Evolutionary conservation across 768 basidiomycete genomes (phyloP).

Genomic region (Tricholoma flavovirens): DNA sequence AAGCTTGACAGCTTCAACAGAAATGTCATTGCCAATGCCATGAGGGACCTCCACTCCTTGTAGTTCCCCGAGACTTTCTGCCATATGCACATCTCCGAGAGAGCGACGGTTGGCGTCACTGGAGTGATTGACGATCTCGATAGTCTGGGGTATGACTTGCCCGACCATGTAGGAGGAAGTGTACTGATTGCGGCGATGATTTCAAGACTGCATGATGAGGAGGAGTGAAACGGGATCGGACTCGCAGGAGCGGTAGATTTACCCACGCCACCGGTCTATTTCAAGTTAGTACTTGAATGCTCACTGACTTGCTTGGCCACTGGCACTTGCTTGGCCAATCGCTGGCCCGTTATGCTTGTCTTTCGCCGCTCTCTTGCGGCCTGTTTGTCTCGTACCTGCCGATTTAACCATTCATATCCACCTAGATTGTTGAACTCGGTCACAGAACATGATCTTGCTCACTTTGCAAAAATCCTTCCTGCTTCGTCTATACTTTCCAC

Average conservation of each 20-base stretch:
- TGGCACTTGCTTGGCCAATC: too few relatives aligned
- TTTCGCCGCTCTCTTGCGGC: slow-evolving; percentile 17
- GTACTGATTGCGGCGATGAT: slow-evolving; percentile 3
- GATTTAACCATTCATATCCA: slow-evolving; percentile 18
- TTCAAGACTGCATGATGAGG: slow-evolving; percentile 1
- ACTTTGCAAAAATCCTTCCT: slow-evolving; percentile 64
- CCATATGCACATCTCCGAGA: slow-evolving; percentile 25
- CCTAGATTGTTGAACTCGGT: slow-evolving; percentile 39
- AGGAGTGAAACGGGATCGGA: slow-evolving; percentile 8
- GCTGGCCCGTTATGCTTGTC: slow-evolving; percentile 7
- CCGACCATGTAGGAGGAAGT: not conserved
- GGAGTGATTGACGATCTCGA: slow-evolving; percentile 30
- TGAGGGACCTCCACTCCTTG: slow-evolving; percentile 21
- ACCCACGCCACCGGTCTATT: slow-evolving; percentile 15
- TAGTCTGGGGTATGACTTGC: slow-evolving; percentile 19
- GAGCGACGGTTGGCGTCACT: slow-evolving; percentile 21
- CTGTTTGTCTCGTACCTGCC: slow-evolving; percentile 10
- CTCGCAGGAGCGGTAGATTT: slow-evolving; percentile 2
- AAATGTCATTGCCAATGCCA: slow-evolving; percentile 12
- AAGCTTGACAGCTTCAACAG: slow-evolving; percentile 23
- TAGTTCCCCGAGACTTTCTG: slow-evolving; percentile 14
- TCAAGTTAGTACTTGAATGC: too few relatives aligned
- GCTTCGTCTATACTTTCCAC: slow-evolving; percentile 64
- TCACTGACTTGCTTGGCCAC: too few relatives aligned
- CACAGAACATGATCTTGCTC: slow-evolving; percentile 51